Evolutionary conservation across 2,329 filamentous ascomycete species (phyloP), one percentile per base, ranked within the genome.

Genomic region (Truncatella angustata): DNA sequence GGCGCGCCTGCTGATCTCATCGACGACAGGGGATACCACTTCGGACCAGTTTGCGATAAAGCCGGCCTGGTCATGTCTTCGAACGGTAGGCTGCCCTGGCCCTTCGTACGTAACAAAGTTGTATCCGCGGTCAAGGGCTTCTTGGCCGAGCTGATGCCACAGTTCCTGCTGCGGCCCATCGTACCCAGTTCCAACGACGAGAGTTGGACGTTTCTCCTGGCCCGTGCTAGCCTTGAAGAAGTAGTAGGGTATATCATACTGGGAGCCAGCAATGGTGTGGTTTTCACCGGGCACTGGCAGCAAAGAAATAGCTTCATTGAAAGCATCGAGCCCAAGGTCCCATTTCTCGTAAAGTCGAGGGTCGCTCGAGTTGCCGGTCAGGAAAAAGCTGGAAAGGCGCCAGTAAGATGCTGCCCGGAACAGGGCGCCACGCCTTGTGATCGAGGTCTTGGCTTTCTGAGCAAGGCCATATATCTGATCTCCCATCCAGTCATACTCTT

Each of bases 51-150:
- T 11, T 10, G 34, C 10, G 1, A 49, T 73, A 56, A 77, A 78
- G 3, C 70, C 73, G 1, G 76, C 42, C 3, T 64, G 58, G 34
- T 78, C 71, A 0, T 69, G 52, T 1, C 75, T 68, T 9, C 71
- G 68, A 2, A 73, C 68, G 0, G 63, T 70, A 3, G 67, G 65
- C 55, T 78, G 75, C 0, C 75, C 75, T 0, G 75, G 75, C 0
- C 75, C 76, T 42, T 78, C 75, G 54, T 74, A 79, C 0, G 70
- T 70, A 9, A 77, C 65, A 26, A 67, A 64, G 49, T 78, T 75
- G 57, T 65, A 74, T 2, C 75, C 75, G 1, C 74, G 28, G 28
- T 58, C 14, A 1, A 14, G 7, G 28, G 28, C 28, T 14, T 32
- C 28, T 32, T 32, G 54, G 20, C 63, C 67, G 5, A 61, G 56